Percentiles rank a stretch among this genome's conserved stretches.
Evolutionary conservation across 441 rosid genomes (phyloP).

Genomic region (Mallotus repandus): DNA sequence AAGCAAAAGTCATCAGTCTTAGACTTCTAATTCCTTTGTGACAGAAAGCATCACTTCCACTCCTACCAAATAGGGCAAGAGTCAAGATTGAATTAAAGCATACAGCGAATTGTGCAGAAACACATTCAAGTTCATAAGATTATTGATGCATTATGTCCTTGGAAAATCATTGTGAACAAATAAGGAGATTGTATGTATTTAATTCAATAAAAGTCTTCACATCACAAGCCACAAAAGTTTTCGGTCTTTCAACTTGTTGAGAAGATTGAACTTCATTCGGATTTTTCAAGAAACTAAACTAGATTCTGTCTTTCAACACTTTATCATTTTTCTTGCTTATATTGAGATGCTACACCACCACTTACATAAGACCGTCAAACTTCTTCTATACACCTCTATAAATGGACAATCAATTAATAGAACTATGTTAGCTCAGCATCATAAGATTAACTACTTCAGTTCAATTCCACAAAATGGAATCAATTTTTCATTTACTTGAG

Average conservation of each 20-base stretch:
- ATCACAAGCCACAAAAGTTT: too few relatives aligned
- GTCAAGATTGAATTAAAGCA: neutral
- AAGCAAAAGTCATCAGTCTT: neutral
- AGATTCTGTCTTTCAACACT: neutral
- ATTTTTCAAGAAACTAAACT: neutral
- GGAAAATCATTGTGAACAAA: too few relatives aligned
- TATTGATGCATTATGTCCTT: too few relatives aligned
- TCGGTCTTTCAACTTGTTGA: too few relatives aligned
- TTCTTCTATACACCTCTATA: neutral
- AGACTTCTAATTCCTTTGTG: too few relatives aligned
- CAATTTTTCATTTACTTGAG: neutral
- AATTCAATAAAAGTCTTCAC: too few relatives aligned
- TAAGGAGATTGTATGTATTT: too few relatives aligned
- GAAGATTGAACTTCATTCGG: too few relatives aligned
- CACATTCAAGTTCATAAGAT: too few relatives aligned
- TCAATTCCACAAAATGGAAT: neutral
- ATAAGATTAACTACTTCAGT: neutral
- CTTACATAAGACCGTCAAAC: too few relatives aligned
- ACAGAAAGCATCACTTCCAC: constrained; percentile 1
- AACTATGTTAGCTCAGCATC: neutral
- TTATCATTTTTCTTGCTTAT: neutral
- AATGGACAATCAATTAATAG: neutral
- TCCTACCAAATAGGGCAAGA: neutral
- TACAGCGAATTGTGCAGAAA: too few relatives aligned
- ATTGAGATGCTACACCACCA: too few relatives aligned